A percentile compares a stretch with the other conserved stretches of the same genome.
Conservation (phyloP, 192 early-diverging fungal species). For the Oehlia diaphana region DNA sequence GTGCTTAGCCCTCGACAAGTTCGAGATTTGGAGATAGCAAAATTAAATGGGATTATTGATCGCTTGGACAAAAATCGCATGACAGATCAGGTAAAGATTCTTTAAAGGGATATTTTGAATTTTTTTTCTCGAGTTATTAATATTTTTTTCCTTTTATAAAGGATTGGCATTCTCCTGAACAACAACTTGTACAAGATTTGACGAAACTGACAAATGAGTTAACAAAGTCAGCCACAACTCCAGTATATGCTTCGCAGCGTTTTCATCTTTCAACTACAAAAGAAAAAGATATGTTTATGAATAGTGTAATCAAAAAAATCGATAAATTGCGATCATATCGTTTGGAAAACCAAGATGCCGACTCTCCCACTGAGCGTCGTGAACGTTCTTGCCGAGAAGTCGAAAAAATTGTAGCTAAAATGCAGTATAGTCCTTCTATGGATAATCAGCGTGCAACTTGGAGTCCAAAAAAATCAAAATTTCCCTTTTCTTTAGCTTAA, state of each 20-base stretch:
- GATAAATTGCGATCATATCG: slow-evolving; percentile 43
- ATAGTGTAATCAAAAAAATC: slow-evolving; percentile 46
- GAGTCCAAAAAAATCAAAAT: slow-evolving; percentile 13
- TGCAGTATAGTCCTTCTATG: slow-evolving; percentile 17
- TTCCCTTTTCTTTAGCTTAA: not conserved
- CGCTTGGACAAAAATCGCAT: slow-evolving; percentile 42
- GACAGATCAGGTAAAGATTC: slow-evolving; percentile 45
- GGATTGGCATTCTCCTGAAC: slow-evolving; percentile 55
- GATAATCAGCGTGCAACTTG: slow-evolving; percentile 23
- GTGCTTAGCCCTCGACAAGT: slow-evolving; percentile 40
- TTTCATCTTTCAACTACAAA: slow-evolving; percentile 46
- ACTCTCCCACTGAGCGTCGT: slow-evolving; percentile 29
- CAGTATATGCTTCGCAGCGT: slow-evolving; percentile 44
- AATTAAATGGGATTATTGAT: slow-evolving; percentile 43
- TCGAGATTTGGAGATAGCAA: slow-evolving; percentile 44
- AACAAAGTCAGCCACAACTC: slow-evolving; percentile 37
- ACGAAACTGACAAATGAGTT: slow-evolving; percentile 45
- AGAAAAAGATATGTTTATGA: slow-evolving; percentile 45
- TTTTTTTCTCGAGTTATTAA: not conserved
- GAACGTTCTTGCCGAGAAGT: slow-evolving; percentile 19
- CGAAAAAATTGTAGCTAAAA: slow-evolving; percentile 11
- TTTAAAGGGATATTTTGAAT: not conserved
- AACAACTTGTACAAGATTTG: slow-evolving; percentile 48
- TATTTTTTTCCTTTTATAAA: slow-evolving; percentile 27
- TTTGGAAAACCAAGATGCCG: slow-evolving; percentile 50